Conservation (phyloP, 2,329 filamentous ascomycete genomes). For the Gaeumannomyces sp. region DNA sequence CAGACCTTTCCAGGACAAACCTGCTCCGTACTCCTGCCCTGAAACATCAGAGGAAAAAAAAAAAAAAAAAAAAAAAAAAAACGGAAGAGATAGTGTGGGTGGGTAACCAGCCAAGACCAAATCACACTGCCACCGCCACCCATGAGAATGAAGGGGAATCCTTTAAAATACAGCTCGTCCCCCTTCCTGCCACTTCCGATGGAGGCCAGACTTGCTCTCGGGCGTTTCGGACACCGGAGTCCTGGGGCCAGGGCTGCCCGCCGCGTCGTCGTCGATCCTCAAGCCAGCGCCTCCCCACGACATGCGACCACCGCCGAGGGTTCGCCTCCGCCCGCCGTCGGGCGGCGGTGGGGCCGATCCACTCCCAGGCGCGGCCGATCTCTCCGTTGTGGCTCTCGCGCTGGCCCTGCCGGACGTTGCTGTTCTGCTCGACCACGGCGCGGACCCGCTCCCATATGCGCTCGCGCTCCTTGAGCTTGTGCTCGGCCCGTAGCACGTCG, state of each 20-base stretch:
- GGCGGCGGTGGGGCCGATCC: conserved; percentile 51
- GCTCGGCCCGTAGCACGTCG: conserved; percentile 78
- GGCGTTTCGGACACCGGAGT: neutral
- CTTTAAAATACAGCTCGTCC: conserved; percentile 30
- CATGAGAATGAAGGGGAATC: neutral
- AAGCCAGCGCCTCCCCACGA: conserved; percentile 36
- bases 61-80: conserved; percentile 6
- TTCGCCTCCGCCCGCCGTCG: conserved; percentile 34
- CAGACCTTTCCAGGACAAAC: neutral
- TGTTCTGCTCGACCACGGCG: conserved; percentile 84
- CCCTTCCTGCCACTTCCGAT: conserved; percentile 33
- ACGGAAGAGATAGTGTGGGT: conserved; percentile 3
- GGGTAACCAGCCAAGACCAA: conserved; percentile 2
- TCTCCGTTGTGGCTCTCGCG: conserved; percentile 61
- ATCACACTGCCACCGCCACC: neutral
- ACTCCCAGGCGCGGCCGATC: conserved; percentile 62
- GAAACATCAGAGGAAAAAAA: neutral
- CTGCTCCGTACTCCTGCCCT: neutral
- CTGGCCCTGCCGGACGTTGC: conserved; percentile 75
- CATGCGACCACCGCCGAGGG: conserved; percentile 39
- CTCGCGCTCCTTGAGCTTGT: conserved; percentile 69
- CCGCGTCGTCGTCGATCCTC: conserved; percentile 26
- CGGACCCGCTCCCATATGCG: conserved; percentile 79
- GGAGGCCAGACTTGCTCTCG: conserved; percentile 17
- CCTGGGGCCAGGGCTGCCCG: neutral